Conservation (phyloP, 257 asterid genomes). For the Ilex aquifolium region DNA sequence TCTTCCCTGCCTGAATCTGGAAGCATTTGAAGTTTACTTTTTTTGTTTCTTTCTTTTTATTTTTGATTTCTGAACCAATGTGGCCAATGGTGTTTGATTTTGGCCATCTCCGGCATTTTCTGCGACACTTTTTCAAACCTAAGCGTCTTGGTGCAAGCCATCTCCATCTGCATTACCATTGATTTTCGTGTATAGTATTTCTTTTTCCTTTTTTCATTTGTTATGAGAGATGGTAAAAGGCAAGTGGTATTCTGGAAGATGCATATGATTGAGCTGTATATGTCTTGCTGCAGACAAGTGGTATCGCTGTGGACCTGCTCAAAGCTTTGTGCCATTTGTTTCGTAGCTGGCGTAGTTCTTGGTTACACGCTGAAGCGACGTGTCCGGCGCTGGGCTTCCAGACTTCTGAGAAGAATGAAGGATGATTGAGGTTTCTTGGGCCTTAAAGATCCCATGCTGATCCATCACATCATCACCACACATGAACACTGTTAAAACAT, state of each 20-base stretch:
- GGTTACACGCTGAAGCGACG: conserved; percentile 80
- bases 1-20: too few relatives aligned
- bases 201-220: not conserved
- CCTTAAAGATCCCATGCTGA: too few relatives aligned
- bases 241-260: not conserved
- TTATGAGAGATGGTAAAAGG: not conserved
- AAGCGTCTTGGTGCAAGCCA: too few relatives aligned
- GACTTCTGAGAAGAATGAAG: conserved; percentile 45
- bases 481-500: too few relatives aligned
- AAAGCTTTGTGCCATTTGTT: conserved; percentile 71
- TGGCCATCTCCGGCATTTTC: too few relatives aligned
- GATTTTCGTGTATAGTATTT: not conserved
- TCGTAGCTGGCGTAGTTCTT: conserved; percentile 66
- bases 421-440: conserved; percentile 36
- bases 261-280: conserved; percentile 3
- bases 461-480: too few relatives aligned
- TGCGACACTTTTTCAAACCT: too few relatives aligned
- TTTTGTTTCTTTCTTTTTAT: too few relatives aligned
- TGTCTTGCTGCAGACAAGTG: conserved; percentile 41
- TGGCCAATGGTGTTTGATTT: too few relatives aligned
- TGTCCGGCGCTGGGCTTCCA: conserved; percentile 75
- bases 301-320: conserved; percentile 72
- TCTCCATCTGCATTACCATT: too few relatives aligned
- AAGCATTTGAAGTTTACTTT: too few relatives aligned
- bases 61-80: too few relatives aligned